These are phyloP conservation scores for Mucor mucedo DNA, from an alignment of 371 early-diverging fungal genomes.

Conservation along the genomic window DNA sequence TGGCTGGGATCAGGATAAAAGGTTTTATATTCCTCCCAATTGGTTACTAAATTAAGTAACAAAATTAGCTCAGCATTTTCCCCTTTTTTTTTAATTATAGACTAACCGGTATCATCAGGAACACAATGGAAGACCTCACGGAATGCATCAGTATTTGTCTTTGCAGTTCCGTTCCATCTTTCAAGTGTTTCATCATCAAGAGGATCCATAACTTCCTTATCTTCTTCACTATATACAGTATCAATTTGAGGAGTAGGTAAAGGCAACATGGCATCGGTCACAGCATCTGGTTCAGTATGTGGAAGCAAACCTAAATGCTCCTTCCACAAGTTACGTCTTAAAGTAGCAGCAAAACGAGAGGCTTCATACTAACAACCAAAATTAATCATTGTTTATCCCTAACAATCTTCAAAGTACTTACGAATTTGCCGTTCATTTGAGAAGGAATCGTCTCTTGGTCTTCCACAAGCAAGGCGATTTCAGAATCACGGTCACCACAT, in stretches of 20 bases:
- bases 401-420: constrained; percentile 32
- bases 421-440: constrained; percentile 73
- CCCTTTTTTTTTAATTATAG: neutral
- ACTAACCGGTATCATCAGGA: constrained; percentile 71
- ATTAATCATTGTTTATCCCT: neutral
- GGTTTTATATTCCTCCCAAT: constrained; percentile 70
- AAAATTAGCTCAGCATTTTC: constrained; percentile 11
- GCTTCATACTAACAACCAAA: constrained; percentile 53
- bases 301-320: constrained; percentile 84
- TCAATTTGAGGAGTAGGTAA: constrained; percentile 51
- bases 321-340: constrained; percentile 81
- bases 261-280: constrained; percentile 57
- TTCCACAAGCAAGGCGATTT: constrained; percentile 84
- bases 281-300: constrained; percentile 48
- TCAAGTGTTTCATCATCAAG: constrained; percentile 57
- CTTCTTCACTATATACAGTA: constrained; percentile 40
- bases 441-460: constrained; percentile 75
- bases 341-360: constrained; percentile 68
- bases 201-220: constrained; percentile 64
- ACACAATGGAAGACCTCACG: constrained; percentile 78
- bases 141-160: constrained; percentile 65
- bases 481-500: constrained; percentile 90
- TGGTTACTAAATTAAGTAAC: constrained; percentile 42
- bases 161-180: constrained; percentile 62
- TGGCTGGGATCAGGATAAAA: constrained; percentile 61